phyloP scores from a whole-genome alignment of 371 early-diverging fungal species.

The Syncephalastrum sp. region DNA sequence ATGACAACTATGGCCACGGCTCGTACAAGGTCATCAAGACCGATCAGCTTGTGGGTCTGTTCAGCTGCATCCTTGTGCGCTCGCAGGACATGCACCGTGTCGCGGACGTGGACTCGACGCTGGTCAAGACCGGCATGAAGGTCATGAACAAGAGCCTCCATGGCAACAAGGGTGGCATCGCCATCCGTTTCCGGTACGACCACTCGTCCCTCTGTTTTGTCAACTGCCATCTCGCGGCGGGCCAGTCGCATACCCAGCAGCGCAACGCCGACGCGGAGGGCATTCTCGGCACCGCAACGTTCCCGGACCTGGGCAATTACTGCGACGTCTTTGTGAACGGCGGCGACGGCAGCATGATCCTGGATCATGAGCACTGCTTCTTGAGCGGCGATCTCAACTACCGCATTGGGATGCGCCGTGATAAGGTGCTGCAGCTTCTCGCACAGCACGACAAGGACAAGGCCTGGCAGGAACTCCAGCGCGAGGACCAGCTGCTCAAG shows the following conservation, averaged over 20 bases:
- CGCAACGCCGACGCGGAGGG: conserved; percentile 76
- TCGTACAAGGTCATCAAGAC: conserved; percentile 70
- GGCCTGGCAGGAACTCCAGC: conserved; percentile 34
- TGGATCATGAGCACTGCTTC: conserved; percentile 80
- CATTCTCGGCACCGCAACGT: conserved; percentile 64
- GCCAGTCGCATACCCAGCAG: conserved; percentile 68
- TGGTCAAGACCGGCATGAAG: conserved; percentile 79
- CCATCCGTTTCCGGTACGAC: conserved; percentile 70
- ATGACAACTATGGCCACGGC: conserved; percentile 42
- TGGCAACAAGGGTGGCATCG: conserved; percentile 92
- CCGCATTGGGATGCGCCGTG: conserved; percentile 65
- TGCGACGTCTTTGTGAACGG: conserved; percentile 4
- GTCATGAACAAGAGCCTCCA: conserved; percentile 61
- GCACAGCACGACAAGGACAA: conserved; percentile 17
- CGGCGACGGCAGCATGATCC: conserved; percentile 61
- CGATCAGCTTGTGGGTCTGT: conserved; percentile 78
- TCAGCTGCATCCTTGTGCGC: conserved; percentile 70
- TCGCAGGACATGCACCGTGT: conserved; percentile 31
- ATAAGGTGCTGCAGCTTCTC: conserved; percentile 53
- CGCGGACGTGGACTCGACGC: conserved; percentile 26
- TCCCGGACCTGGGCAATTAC: conserved; percentile 40
- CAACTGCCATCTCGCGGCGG: conserved; percentile 87
- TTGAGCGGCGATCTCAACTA: conserved; percentile 86
- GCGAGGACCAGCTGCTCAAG: conserved; percentile 65
- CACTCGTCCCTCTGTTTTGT: conserved; percentile 84